Evolutionary conservation across 495 filamentous ascomycete genomes (phyloP).

Genomic region (Penicillium mononematosum): DNA sequence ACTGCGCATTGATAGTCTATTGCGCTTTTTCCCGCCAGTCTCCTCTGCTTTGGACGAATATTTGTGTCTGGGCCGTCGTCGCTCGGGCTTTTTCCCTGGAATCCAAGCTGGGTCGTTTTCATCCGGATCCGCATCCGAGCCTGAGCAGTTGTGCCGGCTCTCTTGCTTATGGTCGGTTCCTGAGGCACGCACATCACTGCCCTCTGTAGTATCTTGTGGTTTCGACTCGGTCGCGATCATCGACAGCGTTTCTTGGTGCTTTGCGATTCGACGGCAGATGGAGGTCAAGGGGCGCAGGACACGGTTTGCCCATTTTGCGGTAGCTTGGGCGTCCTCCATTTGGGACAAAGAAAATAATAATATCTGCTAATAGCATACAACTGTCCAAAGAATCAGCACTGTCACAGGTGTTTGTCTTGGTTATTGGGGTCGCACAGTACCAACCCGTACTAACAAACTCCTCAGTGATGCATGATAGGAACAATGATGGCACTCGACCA

Average conservation of each 20-base stretch:
- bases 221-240: slow-evolving; percentile 33
- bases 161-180: not conserved
- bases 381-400: slow-evolving; percentile 4
- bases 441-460: slow-evolving; percentile 9
- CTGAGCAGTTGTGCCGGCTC: slow-evolving; percentile 15
- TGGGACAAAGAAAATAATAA: not conserved
- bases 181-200: not conserved
- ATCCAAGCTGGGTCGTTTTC: slow-evolving; percentile 47
- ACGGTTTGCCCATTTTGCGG: slow-evolving; percentile 50
- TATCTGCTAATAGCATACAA: slow-evolving; percentile 12
- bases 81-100: slow-evolving; percentile 35
- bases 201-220: slow-evolving; percentile 17
- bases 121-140: slow-evolving; percentile 44
- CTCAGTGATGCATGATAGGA: slow-evolving; percentile 20
- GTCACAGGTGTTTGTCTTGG: not conserved
- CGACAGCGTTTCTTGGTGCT: slow-evolving; percentile 42
- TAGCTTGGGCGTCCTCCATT: slow-evolving; percentile 46
- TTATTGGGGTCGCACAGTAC: slow-evolving; percentile 4
- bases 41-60: slow-evolving; percentile 37
- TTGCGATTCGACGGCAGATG: slow-evolving; percentile 45
- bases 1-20: slow-evolving; percentile 37
- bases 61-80: slow-evolving; percentile 39
- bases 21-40: slow-evolving; percentile 26
- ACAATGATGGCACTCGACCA: slow-evolving; percentile 8
- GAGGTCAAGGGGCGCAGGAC: slow-evolving; percentile 49